Conservation (phyloP, 257 asterid genomes). For the Pogostemon cablin region DNA sequence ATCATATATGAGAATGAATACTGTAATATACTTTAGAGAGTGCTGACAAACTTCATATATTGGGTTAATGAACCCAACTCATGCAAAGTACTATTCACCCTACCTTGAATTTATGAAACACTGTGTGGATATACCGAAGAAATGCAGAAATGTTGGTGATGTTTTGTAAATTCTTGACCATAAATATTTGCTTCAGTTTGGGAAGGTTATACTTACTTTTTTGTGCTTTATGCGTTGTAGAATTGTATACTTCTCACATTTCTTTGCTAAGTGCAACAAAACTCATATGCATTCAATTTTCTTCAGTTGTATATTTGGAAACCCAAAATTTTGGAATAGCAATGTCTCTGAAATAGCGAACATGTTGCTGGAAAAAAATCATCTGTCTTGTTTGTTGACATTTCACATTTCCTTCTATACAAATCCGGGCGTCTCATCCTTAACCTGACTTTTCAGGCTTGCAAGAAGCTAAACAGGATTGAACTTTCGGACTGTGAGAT, state of each 20-base stretch:
- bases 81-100: too few species aligned
- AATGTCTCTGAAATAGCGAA: too few species aligned
- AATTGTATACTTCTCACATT: background rate
- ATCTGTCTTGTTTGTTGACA: background rate
- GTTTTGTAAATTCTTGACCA: background rate
- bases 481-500: slow-evolving; percentile 98
- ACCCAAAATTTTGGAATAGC: background rate
- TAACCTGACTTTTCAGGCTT: slow-evolving; percentile 63
- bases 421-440: slow-evolving; percentile 18
- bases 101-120: too few species aligned
- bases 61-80: too few species aligned
- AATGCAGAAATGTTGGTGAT: too few species aligned
- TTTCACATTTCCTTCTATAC: slow-evolving; percentile 8
- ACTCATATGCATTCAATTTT: background rate
- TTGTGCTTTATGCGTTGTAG: background rate
- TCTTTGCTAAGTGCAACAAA: background rate
- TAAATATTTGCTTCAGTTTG: background rate
- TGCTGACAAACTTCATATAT: too few species aligned
- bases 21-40: too few species aligned
- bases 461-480: slow-evolving; percentile 86
- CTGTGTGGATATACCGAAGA: too few species aligned
- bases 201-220: background rate
- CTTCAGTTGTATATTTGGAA: background rate
- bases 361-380: background rate
- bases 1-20: too few species aligned